Conservation (phyloP, 352 stramenopile genomes). For the Phytopythium ostracodes region DNA sequence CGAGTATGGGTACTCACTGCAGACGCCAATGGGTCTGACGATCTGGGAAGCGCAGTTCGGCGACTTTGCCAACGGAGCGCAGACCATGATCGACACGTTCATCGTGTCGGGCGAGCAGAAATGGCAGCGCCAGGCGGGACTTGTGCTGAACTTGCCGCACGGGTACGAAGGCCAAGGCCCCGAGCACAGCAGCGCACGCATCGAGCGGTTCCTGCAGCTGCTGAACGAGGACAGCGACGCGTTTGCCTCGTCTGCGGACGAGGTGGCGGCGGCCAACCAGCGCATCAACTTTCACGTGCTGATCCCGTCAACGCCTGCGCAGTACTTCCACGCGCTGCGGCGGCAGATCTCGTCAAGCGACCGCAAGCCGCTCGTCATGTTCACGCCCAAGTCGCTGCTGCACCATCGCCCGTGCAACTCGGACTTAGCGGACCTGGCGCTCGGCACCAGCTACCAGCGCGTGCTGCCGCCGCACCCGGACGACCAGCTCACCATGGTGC, state of each 20-base stretch:
- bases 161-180: slow-evolving; percentile 85
- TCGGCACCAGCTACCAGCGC: slow-evolving; percentile 55
- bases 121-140: slow-evolving; percentile 87
- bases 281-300: slow-evolving; percentile 75
- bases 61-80: slow-evolving; percentile 86
- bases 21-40: slow-evolving; percentile 67
- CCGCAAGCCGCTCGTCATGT: slow-evolving; percentile 79
- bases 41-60: slow-evolving; percentile 93
- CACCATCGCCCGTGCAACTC: slow-evolving; percentile 81
- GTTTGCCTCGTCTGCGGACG: slow-evolving; percentile 41
- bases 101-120: slow-evolving; percentile 82
- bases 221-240: slow-evolving; percentile 71
- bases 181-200: slow-evolving; percentile 80
- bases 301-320: slow-evolving; percentile 86
- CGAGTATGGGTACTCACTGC: slow-evolving; percentile 85
- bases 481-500: slow-evolving; percentile 59
- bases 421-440: slow-evolving; percentile 56
- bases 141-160: slow-evolving; percentile 77
- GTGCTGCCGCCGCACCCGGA: slow-evolving; percentile 74
- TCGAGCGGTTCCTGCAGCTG: slow-evolving; percentile 83
- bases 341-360: slow-evolving; percentile 70
- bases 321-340: slow-evolving; percentile 96
- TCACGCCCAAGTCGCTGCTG: slow-evolving; percentile 80
- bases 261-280: slow-evolving; percentile 36
- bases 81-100: slow-evolving; percentile 89